These are phyloP conservation scores for Penicillium sp. DNA, from an alignment of 2,329 filamentous ascomycete genomes.

Conservation along the genomic window DNA sequence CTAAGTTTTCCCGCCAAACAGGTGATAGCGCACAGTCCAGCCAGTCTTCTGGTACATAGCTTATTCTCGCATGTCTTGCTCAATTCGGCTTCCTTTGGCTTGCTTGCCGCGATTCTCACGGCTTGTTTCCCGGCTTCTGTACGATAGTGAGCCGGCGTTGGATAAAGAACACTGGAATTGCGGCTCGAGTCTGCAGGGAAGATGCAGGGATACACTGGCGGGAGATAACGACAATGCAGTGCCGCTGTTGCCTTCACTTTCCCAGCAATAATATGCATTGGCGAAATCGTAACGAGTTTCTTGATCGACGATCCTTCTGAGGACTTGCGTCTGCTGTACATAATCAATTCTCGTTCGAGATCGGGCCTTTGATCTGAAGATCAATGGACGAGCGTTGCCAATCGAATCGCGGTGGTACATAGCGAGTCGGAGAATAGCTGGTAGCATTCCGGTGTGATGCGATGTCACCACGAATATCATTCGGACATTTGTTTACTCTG, in stretches of 20 bases:
- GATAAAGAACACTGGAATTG: background rate
- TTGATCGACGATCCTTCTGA: slow-evolving; percentile 19
- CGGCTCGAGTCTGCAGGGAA: too few species aligned
- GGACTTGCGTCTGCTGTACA: slow-evolving; percentile 6
- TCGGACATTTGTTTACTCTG: slow-evolving; percentile 54
- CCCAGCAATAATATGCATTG: slow-evolving; percentile 15
- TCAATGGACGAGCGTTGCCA: slow-evolving; percentile 8
- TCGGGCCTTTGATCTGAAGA: slow-evolving; percentile 9
- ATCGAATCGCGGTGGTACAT: slow-evolving; percentile 10
- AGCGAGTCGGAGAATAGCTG: slow-evolving; percentile 49
- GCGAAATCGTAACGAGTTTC: slow-evolving; percentile 9
- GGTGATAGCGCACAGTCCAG: too few species aligned
- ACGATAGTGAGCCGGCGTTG: background rate
- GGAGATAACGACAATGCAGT: slow-evolving; percentile 17
- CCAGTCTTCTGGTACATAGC: background rate
- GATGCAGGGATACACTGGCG: background rate
- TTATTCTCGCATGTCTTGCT: background rate
- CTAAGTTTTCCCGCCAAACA: too few species aligned
- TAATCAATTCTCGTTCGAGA: slow-evolving; percentile 11
- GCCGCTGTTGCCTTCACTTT: slow-evolving; percentile 13
- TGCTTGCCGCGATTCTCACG: background rate
- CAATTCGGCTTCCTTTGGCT: background rate
- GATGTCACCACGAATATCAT: slow-evolving; percentile 69
- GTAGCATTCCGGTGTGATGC: background rate
- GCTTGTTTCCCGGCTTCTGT: background rate